Evolutionary conservation across 139 green algal species (phyloP), one percentile per base, ranked within the genome.

Genomic region (Chlorella sp.): DNA sequence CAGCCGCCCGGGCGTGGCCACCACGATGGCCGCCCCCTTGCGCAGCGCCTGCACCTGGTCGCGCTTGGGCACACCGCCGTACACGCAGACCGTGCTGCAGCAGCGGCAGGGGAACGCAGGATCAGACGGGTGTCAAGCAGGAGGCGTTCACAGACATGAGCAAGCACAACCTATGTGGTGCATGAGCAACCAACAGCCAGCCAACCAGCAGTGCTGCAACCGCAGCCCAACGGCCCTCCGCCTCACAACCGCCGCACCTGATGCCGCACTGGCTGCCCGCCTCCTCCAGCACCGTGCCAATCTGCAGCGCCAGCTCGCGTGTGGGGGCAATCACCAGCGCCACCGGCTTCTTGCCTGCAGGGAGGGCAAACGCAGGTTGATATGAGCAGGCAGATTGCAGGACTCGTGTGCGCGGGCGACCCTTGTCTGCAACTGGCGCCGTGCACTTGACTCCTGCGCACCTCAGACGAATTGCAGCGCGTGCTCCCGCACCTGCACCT

Each of bases 261-360:
- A 89, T 83, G 71, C 73, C 94, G 73, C 68, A 91, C 39, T 57
- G 89, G 39, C 11, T 85, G 64, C 88, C 92, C 23, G 91, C 89
- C 57, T 94, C 90, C 34, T 95, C 93, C 70, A 97, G 82, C 55
- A 97, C 93, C 11, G 83, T 89, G 26, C 87, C 86, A 74, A 98
- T 98, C 89, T 99, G 96, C 70, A 94, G 78, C 51, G 93, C 95
- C 76, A 99, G 95, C 93, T 99, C 96, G 25, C 96, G 92, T 0
- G 96, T 99, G 28, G 96, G 96, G 32, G 96, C 93, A 82, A 98
- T 91, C 1, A 97, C 90, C 11, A 99, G 80, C 16, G 87, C 92
- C 23, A 88, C 83, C 0, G 95, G 95, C 12, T 91, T 91, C 69
- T 91, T 94, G 38, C 88, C 89, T 90, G 82, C 44, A 57, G 44